Evolutionary conservation across 1,139 yeast species (phyloP), one percentile per base, ranked within the genome.

Genomic region (Taiozyma sp.): DNA sequence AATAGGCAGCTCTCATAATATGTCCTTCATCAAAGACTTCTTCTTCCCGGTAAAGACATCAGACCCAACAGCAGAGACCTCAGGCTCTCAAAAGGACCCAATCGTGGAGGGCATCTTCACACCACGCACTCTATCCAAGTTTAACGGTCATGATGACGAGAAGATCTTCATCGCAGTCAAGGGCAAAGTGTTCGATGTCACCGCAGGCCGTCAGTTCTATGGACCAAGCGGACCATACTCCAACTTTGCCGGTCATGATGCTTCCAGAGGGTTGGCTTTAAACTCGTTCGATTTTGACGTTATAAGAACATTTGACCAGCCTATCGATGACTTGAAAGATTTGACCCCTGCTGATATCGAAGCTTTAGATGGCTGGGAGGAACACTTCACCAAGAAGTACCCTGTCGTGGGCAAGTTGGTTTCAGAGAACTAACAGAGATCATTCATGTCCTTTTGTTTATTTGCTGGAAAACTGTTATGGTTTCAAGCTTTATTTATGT

Each of bases 151-250:
- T 46, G 91, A 87, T 57, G 84, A 83, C 50, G 84, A 86, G 48
- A 82, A 81, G 60, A 91, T 95, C 40, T 84, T 86, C 64, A 81
- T 93, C 61, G 96, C 90, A 0, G 90, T 93, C 16, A 81, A 78
- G 61, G 96, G 97, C 2, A 83, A 79, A 45, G 97, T 93, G 5
- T 93, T 80, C 65, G 97, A 93, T 65, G 97, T 91, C 28, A 74
- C 89, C 12, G 75, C 77, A 27, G 97, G 97, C 0, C 81, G 91
- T 56, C 78, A 82, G 48, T 93, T 93, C 66, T 93, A 95, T 65
- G 99, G 99, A 0, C 99, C 99, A 4, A 91, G 95, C 24, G 97
- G 98, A 0, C 96, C 98, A 0, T 93, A 93, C 69, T 85, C 87
- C 52, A 91, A 90, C 65, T 93, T 93, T 74, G 98, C 98, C 1